Base-by-base conservation (phyloP, 1,139 yeast species). In the Blastobotrys raffinosifermentans region DNA sequence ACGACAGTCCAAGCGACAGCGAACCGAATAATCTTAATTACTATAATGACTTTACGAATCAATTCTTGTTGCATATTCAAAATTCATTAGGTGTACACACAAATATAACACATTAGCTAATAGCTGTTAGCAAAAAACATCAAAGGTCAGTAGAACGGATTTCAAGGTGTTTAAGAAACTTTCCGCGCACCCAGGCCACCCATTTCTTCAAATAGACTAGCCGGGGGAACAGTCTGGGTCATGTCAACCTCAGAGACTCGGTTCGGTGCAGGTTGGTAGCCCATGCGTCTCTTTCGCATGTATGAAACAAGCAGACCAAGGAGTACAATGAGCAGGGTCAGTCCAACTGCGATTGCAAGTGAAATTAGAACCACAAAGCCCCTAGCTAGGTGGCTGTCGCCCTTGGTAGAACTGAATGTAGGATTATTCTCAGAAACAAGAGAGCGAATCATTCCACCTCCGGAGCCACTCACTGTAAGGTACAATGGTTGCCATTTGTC, bases 321-420 rank as follows among this genome's bases (percentile, higher is more conserved):
- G 19, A 76, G 63, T 19, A 91, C 82, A 37, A 89, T 58, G 1
- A 84, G 56, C 8, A 80, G 66, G 32, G 89, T 75, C 2, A 96
- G 76, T 1, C 91, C 95, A 29, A 91, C 60, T 0, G 97, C 89
- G 54, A 91, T 73, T 0, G 96, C 97, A 40, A 87, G 70, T 0
- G 95, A 81, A 26, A 91, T 77, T 21, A 95, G 80, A 5, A 87
- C 94, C 14, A 89, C 87, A 56, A 79, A 85, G 1, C 97, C 97
- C 15, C 72, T 54, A n/a, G 52, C 53, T 58, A 63, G 53, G 39
- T 51, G 47, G 16, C 45, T 36, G 20, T 48, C 43, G 14, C 47
- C 48, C 19, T 35, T 34, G 23, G 47, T 25, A 16, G 40, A 42
- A 29, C 45, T 47, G 41, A 51, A 45, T 27, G 47, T 26, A 41